Base-by-base conservation (phyloP, 2,329 filamentous ascomycete species). In the Phyllosticta citribraziliensis region DNA sequence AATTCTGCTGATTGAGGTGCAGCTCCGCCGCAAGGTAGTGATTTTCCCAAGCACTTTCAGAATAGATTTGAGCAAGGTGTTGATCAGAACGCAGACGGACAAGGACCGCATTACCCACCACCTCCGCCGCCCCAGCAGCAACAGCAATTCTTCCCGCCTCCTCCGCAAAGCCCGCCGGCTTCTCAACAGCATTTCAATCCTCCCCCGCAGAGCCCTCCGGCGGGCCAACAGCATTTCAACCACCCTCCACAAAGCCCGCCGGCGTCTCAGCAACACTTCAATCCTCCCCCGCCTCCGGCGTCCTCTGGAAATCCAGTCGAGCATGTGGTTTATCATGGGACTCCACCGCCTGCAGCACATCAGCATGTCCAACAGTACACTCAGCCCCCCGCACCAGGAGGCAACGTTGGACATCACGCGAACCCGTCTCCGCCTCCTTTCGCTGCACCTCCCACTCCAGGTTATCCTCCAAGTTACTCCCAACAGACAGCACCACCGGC, bases 101-200 rank as follows among this genome's bases (percentile, higher is more conserved):
- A 60, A 27, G 52, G 50, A n/a, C 59, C 54, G 50, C 63, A 62
- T 14, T 70, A 64, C 35, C 66, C 68, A 22, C 69, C 70, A 19
- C 70, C 69, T 11, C 69, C 35, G 11, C 53, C 53, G 14, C 62
- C 61, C 27, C 62, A 57, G 51, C 63, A 63, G 17, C 58, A 63
- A 19, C 63, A 65, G 35, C 60, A 65, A 50, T 64, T 61, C 50
- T 65, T 69, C 8, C 69, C 68, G 14, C 69, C 70, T 12, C 70
- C 69, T 12, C 69, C 33, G 5, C 51, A 54, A 53, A 61, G 61
- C 47, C 53, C 58, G 12, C 63, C 61, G 24, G 65, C 64, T 22
- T 69, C 72, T 62, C 71, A 73, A 63, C 71, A 74, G 58, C 72
- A 72, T 65, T 76, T 72, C 62, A 66, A 73, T 22, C 73, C 74